Evolutionary conservation across 176 grass and related monocot species (phyloP).

Genomic region (Aegilops longissima): DNA sequence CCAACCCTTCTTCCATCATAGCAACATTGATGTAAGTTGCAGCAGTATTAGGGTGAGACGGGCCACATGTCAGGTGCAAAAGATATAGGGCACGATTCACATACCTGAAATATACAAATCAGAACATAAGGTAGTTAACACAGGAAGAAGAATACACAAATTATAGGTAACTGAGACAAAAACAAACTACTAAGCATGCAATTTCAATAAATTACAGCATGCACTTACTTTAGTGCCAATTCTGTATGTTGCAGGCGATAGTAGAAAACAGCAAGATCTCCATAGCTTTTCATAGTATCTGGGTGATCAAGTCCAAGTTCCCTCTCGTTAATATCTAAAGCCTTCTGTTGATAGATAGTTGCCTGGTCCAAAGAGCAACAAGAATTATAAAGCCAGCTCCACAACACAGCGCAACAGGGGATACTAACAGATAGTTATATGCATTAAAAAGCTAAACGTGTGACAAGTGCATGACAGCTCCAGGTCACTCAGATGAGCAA

Average conservation of each 20-base stretch:
- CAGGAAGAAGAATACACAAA: slow-evolving; percentile 3
- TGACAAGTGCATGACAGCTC: neutral
- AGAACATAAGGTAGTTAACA: slow-evolving; percentile 16
- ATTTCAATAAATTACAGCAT: slow-evolving; percentile 7
- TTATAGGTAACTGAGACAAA: neutral
- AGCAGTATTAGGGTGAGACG: slow-evolving; percentile 96
- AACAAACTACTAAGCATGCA: slow-evolving; percentile 31
- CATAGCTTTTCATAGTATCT: slow-evolving; percentile 99
- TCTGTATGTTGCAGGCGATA: slow-evolving; percentile 99
- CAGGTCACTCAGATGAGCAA: slow-evolving; percentile 1
- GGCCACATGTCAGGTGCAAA: slow-evolving; percentile 91
- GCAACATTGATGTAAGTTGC: slow-evolving; percentile 99
- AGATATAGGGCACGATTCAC: slow-evolving; percentile 97
- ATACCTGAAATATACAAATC: slow-evolving; percentile 59
- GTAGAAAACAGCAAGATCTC: slow-evolving; percentile 99
- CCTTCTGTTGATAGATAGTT: slow-evolving; percentile 98
- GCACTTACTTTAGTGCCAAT: slow-evolving; percentile 88
- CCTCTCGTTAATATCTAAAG: slow-evolving; percentile 97
- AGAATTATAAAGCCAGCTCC: slow-evolving; percentile 28
- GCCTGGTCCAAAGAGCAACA: slow-evolving; percentile 59
- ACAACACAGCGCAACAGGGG: slow-evolving; percentile 4
- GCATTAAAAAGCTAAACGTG: neutral
- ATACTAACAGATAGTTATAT: neutral
- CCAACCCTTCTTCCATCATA: slow-evolving; percentile 99
- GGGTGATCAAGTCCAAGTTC: slow-evolving; percentile 99